Evolutionary conservation across 192 early-diverging fungal species (phyloP), one percentile per base, ranked within the genome.

Genomic region (Glomus cerebriforme): DNA sequence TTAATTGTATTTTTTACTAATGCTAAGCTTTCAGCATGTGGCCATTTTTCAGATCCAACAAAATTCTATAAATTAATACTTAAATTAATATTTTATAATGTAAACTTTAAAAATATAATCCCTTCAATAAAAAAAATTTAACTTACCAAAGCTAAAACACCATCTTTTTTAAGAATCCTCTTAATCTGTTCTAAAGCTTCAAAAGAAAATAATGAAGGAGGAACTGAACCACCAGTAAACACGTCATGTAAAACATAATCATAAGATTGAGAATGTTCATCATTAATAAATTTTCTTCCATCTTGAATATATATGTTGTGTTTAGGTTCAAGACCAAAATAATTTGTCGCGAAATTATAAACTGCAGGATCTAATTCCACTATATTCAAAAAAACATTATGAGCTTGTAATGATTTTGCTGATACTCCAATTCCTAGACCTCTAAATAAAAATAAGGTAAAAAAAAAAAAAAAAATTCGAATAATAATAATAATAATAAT

Each of bases 231-330:
- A 59, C 96, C 96, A 0, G 95, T 95, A 81, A 98, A 98, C n/a
- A 98, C 94, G 83, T 98, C 96, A 81, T 96, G 96, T 17, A 96
- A 82, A 34, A 98, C 85, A 82, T 91, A 96, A 81, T 96, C 94
- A 82, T 96, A 98, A 37, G 81, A 83, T 49, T 68, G 65, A 0
- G 77, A 45, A 7, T 69, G 79, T 0, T 88, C 87, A 22, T 85
- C 82, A 73, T 95, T 89, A 27, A 98, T 84, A 77, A 92, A 95
- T 35, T 78, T 78, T 22, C 96, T 87, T 2, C 94, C 96, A 85
- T 96, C 95, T 65, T 86, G 88, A 65, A 96, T 82, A 79, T 90
- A 84, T 69, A 92, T 86, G 10, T 81, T 79, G 71, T 90, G 83
- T 10, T 86, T 80, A 26, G 68, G 79, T 19, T 73, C 79, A 73